Base-by-base conservation (phyloP, 345 rosid species). In the Corchorus capsularis region DNA sequence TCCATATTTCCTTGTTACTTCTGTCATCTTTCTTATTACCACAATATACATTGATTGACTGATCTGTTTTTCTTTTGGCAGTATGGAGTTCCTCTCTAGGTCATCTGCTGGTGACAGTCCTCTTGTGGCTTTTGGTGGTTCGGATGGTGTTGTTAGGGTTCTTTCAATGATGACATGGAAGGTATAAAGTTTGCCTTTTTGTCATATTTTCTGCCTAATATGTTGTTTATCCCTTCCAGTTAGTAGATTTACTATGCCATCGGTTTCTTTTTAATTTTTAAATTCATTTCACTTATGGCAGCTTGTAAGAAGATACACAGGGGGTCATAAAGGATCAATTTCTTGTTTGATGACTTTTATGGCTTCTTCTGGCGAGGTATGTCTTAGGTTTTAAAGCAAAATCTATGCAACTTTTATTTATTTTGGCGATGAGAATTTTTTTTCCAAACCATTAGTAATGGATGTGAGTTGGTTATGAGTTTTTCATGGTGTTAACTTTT, bases 121-220 rank as follows among this genome's bases (percentile, higher is more conserved):
- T 73, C 94, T 93, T 73, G 95, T 96, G 84, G 99, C 99, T 66
- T 96, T 93, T 84, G 99, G 99, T 78, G 89, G 93, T 85, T 90
- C 99, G 32, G 99, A 93, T 87, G 99, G 99, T 74, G 94, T 96
- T 74, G 93, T 96, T 65, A 91, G 99, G 83, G 99, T 96, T 84
- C 97, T 96, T 80, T 96, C 99, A 76, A 96, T 96, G 98, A 93
- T 93, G 83, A 87, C 98, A 54, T 96, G 99, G 99, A 96, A 88
- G 99, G 99, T 96, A 77, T 79, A 91, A 53, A 61, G 19, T 41
- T 73, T 74, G 12, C 65, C 59, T 72, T 76, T 41, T 55, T 70
- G 45, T 45, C 56, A 9, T 43, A 64, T 20, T 59, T 14, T 46
- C 45, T 75, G 27, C 41, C 53, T 63, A 47, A 74, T 50, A 60